A percentile compares a stretch with the other conserved stretches of the same genome.
Evolutionary conservation across 1,139 yeast genomes (phyloP).

Genomic region (Yamadazyma spencermartinsiae): DNA sequence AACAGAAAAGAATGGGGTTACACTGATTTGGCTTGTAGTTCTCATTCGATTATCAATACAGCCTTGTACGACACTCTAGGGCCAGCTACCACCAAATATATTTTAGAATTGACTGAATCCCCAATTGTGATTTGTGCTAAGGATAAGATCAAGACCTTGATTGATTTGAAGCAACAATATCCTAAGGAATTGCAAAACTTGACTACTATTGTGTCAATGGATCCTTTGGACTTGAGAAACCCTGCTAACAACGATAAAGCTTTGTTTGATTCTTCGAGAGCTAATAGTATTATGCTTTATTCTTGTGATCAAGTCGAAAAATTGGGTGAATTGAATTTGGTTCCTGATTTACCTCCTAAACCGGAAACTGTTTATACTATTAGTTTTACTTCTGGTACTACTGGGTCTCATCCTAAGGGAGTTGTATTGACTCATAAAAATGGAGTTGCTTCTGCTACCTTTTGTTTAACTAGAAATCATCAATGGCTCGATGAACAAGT

Average conservation of each 20-base stretch:
- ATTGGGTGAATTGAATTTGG: slow-evolving; percentile 52
- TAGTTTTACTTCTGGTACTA: slow-evolving; percentile 78
- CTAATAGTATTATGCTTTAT: slow-evolving; percentile 31
- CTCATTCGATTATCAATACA: slow-evolving; percentile 37
- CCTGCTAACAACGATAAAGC: slow-evolving; percentile 13
- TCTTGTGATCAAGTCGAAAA: slow-evolving; percentile 54
- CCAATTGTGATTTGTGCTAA: slow-evolving; percentile 38
- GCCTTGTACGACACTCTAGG: slow-evolving; percentile 46
- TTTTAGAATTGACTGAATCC: slow-evolving; percentile 33
- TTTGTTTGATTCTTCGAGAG: slow-evolving; percentile 23
- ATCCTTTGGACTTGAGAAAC: slow-evolving; percentile 31
- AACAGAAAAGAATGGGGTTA: slow-evolving; percentile 42
- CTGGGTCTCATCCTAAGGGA: slow-evolving; percentile 71
- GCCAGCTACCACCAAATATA: slow-evolving; percentile 34
- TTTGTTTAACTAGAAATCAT: slow-evolving; percentile 16
- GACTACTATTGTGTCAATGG: slow-evolving; percentile 41
- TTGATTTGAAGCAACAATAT: slow-evolving; percentile 27
- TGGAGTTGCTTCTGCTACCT: slow-evolving; percentile 51
- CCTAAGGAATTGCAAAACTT: slow-evolving; percentile 28
- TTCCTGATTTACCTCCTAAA: slow-evolving; percentile 48
- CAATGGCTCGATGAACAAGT: slow-evolving; percentile 4
- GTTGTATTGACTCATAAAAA: slow-evolving; percentile 60
- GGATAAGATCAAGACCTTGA: slow-evolving; percentile 29
- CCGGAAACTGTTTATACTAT: slow-evolving; percentile 62
- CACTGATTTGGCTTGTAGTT: slow-evolving; percentile 37